These are phyloP conservation scores for Thyridium curvatum DNA, from an alignment of 2,329 filamentous ascomycete genomes.

Conservation along the genomic window DNA sequence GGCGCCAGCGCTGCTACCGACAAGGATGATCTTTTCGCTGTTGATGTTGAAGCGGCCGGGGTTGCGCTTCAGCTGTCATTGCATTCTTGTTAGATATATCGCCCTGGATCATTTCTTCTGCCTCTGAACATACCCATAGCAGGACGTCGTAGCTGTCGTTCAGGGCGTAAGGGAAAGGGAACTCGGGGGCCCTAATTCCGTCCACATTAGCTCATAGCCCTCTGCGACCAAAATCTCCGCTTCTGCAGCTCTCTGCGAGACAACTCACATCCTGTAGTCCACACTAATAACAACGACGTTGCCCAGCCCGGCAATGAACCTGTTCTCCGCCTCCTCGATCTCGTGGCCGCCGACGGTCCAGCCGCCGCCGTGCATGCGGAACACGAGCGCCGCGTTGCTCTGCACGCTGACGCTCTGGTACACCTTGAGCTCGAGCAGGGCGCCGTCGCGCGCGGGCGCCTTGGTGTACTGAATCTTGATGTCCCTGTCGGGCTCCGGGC, in stretches of 20 bases:
- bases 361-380: slow-evolving; percentile 7
- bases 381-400: not conserved
- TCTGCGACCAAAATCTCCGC: no score
- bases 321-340: slow-evolving; percentile 9
- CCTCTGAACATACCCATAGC: slow-evolving; percentile 8
- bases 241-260: not conserved
- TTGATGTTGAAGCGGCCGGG: slow-evolving; percentile 5
- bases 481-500: slow-evolving; percentile 1
- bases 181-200: slow-evolving; percentile 7
- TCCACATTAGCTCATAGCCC: not conserved
- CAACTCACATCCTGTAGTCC: slow-evolving; percentile 8
- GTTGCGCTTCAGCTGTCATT: slow-evolving; percentile 1
- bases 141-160: slow-evolving; percentile 8
- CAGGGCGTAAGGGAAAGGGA: slow-evolving; percentile 9
- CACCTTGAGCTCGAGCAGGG: not conserved
- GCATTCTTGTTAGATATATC: not conserved
- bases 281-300: slow-evolving; percentile 8
- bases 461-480: not conserved
- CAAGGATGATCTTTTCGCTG: slow-evolving; percentile 6
- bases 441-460: slow-evolving; percentile 2
- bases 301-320: slow-evolving; percentile 1
- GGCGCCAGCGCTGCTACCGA: slow-evolving; percentile 11
- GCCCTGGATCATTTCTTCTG: not conserved
- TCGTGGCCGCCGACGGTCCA: slow-evolving; percentile 10
- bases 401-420: not conserved